Evolutionary conservation across 2,329 filamentous ascomycete species (phyloP).

Genomic region (Nemania sp.): DNA sequence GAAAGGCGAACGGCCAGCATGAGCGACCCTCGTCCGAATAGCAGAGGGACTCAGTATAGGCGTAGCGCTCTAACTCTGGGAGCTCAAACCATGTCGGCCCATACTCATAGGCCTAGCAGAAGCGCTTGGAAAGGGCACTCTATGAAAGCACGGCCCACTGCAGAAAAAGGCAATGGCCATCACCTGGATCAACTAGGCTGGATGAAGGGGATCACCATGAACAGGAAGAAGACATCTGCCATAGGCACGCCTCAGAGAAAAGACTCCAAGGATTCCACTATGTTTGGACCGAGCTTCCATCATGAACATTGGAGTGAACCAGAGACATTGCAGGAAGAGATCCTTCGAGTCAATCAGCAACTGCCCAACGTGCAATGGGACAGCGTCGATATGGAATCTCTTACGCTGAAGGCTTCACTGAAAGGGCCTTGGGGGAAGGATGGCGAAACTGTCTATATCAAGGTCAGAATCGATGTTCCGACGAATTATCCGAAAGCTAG

Average conservation of each 20-base stretch:
- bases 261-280: slow-evolving; percentile 55
- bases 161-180: slow-evolving; percentile 48
- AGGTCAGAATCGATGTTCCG: slow-evolving; percentile 64
- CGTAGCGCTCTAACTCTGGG: slow-evolving; percentile 50
- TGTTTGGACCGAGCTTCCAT: slow-evolving; percentile 55
- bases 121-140: slow-evolving; percentile 57
- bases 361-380: slow-evolving; percentile 68
- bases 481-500: slow-evolving; percentile 60
- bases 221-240: slow-evolving; percentile 53
- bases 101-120: slow-evolving; percentile 40
- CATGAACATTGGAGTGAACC: slow-evolving; percentile 63
- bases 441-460: slow-evolving; percentile 62
- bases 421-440: slow-evolving; percentile 66
- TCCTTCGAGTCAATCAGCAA: slow-evolving; percentile 63
- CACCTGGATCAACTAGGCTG: slow-evolving; percentile 65
- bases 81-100: slow-evolving; percentile 49
- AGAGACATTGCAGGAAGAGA: slow-evolving; percentile 66
- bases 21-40: slow-evolving; percentile 59
- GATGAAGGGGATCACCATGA: slow-evolving; percentile 71
- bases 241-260: slow-evolving; percentile 51
- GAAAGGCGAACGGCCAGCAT: slow-evolving; percentile 65
- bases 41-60: slow-evolving; percentile 46
- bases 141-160: slow-evolving; percentile 58
- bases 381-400: slow-evolving; percentile 64
- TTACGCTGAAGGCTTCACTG: slow-evolving; percentile 62